Conservation (phyloP, 371 early-diverging fungal genomes). For the Batkoa obscura region DNA sequence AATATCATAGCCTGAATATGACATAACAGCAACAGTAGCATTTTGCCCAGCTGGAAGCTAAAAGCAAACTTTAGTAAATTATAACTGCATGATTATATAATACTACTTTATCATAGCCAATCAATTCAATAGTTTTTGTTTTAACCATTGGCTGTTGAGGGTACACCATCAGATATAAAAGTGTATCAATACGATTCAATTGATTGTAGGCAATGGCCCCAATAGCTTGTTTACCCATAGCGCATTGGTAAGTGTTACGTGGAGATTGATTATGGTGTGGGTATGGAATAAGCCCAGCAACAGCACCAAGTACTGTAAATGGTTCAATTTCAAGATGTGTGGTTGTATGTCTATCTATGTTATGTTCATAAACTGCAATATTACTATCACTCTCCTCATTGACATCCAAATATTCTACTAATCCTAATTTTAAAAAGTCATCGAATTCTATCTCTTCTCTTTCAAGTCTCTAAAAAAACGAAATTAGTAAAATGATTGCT, state of each 20-base stretch:
- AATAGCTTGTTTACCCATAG: conserved; percentile 99
- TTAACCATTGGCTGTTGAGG: conserved; percentile 98
- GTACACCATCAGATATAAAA: conserved; percentile 90
- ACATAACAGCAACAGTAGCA: conserved; percentile 98
- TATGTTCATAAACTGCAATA: conserved; percentile 79
- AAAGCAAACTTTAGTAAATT: background rate
- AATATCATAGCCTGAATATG: conserved; percentile 99
- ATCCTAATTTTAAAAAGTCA: conserved; percentile 81
- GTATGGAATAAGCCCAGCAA: conserved; percentile 98
- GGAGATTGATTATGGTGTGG: conserved; percentile 99
- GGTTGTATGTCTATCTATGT: conserved; percentile 54
- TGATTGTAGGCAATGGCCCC: conserved; percentile 95
- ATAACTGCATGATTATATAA: background rate
- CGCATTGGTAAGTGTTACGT: conserved; percentile 98
- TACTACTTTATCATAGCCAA: conserved; percentile 81
- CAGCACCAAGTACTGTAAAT: conserved; percentile 92
- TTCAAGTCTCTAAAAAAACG: conserved; percentile 16
- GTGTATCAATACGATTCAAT: conserved; percentile 89
- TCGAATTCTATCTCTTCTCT: conserved; percentile 59
- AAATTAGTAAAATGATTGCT: background rate
- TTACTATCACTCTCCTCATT: conserved; percentile 96
- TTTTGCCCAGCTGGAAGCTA: conserved; percentile 97
- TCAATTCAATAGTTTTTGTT: conserved; percentile 93
- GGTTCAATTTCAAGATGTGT: conserved; percentile 99
- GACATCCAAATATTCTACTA: conserved; percentile 97